These are phyloP conservation scores for Ophiocordyceps unilateralis DNA, from an alignment of 2,329 filamentous ascomycete species.

Conservation along the genomic window DNA sequence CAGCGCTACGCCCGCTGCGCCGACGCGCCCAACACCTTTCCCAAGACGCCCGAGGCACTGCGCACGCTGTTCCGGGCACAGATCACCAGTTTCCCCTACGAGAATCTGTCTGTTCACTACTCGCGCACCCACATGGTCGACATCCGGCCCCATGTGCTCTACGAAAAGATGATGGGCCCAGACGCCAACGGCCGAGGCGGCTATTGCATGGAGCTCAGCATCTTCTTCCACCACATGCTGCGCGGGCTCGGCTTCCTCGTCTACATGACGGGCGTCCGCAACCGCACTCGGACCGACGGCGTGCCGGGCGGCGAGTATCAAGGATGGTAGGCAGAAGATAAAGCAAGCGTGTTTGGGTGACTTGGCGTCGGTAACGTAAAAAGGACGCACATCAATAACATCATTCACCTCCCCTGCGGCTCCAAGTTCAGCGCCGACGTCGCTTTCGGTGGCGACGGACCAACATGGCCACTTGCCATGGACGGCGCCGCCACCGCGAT, in stretches of 20 bases:
- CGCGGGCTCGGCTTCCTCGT: conserved; percentile 31
- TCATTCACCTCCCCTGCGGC: conserved; percentile 34
- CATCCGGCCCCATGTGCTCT: conserved; percentile 28
- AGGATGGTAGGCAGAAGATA: conserved; percentile 24
- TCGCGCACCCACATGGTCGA: conserved; percentile 17
- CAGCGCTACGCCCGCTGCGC: too few relatives aligned
- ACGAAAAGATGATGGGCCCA: conserved; percentile 27
- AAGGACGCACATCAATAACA: conserved; percentile 35
- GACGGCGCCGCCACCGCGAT: conserved; percentile 20
- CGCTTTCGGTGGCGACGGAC: conserved; percentile 47
- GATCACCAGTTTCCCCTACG: conserved; percentile 22
- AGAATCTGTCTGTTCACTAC: conserved; percentile 40
- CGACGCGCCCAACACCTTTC: neutral
- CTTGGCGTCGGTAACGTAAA: too few relatives aligned
- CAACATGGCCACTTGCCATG: conserved; percentile 39
- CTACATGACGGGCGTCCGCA: conserved; percentile 38
- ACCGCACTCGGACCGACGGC: conserved; percentile 20
- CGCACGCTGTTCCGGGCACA: conserved; percentile 13
- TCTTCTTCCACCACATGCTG: conserved; percentile 20
- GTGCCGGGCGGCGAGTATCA: conserved; percentile 24
- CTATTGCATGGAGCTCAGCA: conserved; percentile 43
- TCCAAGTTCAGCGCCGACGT: conserved; percentile 40
- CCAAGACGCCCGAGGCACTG: conserved; percentile 4
- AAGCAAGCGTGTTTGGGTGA: too few relatives aligned
- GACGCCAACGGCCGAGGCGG: conserved; percentile 28